Evolutionary conservation across 2,329 filamentous ascomycete species (phyloP).

Genomic region (Penicillium expansum): DNA sequence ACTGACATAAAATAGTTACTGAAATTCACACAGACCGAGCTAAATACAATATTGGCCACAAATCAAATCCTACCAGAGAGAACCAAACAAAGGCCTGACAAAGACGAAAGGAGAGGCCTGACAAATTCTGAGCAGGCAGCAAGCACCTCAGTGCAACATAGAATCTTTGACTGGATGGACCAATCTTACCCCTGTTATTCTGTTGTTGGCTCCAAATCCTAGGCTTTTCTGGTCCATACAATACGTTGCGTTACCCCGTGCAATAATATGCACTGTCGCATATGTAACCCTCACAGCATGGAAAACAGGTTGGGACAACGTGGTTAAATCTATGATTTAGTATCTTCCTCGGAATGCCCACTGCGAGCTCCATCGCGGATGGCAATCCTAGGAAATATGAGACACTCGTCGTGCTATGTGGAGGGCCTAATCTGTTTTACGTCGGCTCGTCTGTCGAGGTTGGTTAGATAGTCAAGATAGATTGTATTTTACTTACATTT

Average conservation of each 20-base stretch:
- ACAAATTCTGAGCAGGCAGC: neutral
- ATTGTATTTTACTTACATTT: neutral
- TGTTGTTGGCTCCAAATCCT: neutral
- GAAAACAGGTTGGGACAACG: too few species aligned
- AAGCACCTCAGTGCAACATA: neutral
- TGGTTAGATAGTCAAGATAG: too few species aligned
- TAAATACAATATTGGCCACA: too few species aligned
- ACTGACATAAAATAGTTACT: too few species aligned
- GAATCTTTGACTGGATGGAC: neutral
- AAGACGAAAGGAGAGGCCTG: too few species aligned
- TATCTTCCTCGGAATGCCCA: neutral
- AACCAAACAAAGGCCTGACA: too few species aligned
- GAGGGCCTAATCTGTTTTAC: neutral
- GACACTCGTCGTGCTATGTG: neutral
- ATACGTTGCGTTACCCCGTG: neutral
- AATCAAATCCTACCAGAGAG: too few species aligned
- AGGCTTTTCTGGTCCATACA: neutral
- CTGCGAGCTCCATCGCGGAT: too few species aligned
- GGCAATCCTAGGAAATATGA: neutral
- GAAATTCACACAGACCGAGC: too few species aligned
- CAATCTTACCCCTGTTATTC: neutral
- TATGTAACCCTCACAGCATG: neutral
- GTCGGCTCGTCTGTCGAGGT: neutral
- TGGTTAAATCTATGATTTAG: neutral
- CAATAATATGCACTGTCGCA: neutral